A percentile compares a stretch with the other conserved stretches of the same genome.
Evolutionary conservation across 805 yeast genomes (phyloP).

Genomic region (Candida methanosorbosa): DNA sequence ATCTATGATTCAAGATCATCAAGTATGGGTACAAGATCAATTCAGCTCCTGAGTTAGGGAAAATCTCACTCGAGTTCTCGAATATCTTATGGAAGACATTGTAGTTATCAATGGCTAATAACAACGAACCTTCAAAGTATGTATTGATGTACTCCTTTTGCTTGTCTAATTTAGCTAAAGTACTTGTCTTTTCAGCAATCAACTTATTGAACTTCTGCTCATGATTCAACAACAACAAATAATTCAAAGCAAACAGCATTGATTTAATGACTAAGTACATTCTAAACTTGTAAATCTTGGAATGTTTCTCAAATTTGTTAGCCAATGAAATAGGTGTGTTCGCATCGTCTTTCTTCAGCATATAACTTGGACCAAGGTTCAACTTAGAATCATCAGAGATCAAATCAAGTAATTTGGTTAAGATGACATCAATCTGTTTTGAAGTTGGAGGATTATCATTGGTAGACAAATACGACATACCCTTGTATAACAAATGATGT

Average conservation of each 20-base stretch:
- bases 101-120: slow-evolving; percentile 28
- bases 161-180: slow-evolving; percentile 20
- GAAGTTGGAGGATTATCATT: slow-evolving; percentile 25
- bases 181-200: slow-evolving; percentile 19
- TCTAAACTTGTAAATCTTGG: slow-evolving; percentile 22
- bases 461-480: slow-evolving; percentile 28
- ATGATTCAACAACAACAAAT: slow-evolving; percentile 31
- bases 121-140: slow-evolving; percentile 26
- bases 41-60: slow-evolving; percentile 33
- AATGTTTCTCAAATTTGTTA: slow-evolving; percentile 11
- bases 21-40: slow-evolving; percentile 40
- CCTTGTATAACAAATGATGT: slow-evolving; percentile 32
- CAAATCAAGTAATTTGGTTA: slow-evolving; percentile 20
- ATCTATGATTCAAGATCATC: slow-evolving; percentile 45
- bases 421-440: slow-evolving; percentile 19
- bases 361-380: slow-evolving; percentile 16
- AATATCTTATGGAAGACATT: slow-evolving; percentile 25
- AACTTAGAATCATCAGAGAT: slow-evolving; percentile 21
- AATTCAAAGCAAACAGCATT: slow-evolving; percentile 41
- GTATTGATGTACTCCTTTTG: slow-evolving; percentile 23
- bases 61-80: slow-evolving; percentile 18
- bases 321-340: slow-evolving; percentile 1
- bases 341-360: slow-evolving; percentile 11
- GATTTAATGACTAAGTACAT: slow-evolving; percentile 31
- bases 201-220: slow-evolving; percentile 26